phyloP scores from a whole-genome alignment of 2,329 filamentous ascomycete genomes.

The Penicillium sp. region DNA sequence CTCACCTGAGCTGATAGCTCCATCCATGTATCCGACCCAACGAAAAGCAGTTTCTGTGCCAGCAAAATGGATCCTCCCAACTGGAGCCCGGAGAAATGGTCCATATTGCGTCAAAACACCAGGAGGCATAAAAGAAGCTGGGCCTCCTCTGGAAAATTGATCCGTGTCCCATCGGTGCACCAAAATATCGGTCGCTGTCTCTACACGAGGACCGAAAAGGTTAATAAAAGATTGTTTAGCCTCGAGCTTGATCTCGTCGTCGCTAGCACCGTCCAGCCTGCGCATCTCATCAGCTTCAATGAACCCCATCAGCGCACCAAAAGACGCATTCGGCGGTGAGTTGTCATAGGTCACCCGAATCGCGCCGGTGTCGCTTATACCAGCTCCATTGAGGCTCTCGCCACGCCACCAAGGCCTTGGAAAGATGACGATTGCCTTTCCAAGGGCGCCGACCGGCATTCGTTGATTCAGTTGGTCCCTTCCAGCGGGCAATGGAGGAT shows the following conservation, averaged over 20 bases:
- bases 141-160: conserved; percentile 26
- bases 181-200: conserved; percentile 20
- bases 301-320: conserved; percentile 30
- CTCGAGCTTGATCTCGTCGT: conserved; percentile 17
- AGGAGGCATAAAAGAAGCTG: conserved; percentile 22
- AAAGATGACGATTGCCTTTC: conserved; percentile 14
- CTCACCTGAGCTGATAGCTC: conserved; percentile 25
- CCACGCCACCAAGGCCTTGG: conserved; percentile 22
- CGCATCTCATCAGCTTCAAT: conserved; percentile 29
- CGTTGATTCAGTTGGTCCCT: conserved; percentile 17
- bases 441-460: conserved; percentile 15
- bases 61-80: conserved; percentile 25
- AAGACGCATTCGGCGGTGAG: conserved; percentile 19
- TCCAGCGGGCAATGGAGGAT: neutral
- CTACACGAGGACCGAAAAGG: conserved; percentile 1
- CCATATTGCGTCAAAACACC: conserved; percentile 23
- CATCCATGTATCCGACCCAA: conserved; percentile 31
- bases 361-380: conserved; percentile 14
- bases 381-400: conserved; percentile 22
- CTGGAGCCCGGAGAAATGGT: conserved; percentile 11
- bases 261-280: conserved; percentile 18
- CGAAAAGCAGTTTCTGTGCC: conserved; percentile 25
- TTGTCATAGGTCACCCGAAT: conserved; percentile 25
- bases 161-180: conserved; percentile 28
- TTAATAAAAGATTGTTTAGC: conserved; percentile 10